phyloP scores from a whole-genome alignment of 2,329 filamentous ascomycete genomes.

The Aspergillus felis region DNA sequence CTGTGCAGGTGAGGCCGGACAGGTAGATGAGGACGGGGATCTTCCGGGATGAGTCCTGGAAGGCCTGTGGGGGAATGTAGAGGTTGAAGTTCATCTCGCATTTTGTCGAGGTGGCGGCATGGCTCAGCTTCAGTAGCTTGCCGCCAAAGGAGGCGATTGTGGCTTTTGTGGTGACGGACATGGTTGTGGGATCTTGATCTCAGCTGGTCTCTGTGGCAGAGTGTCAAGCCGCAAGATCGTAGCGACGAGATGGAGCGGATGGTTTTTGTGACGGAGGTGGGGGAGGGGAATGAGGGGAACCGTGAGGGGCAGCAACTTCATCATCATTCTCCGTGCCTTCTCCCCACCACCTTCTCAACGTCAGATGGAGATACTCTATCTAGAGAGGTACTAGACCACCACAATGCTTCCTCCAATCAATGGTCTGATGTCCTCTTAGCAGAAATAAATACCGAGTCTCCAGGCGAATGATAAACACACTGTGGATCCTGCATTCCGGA shows the following conservation, averaged over 20 bases:
- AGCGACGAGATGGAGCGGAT: conserved; percentile 4
- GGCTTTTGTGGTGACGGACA: conserved; percentile 85
- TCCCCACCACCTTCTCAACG: not conserved
- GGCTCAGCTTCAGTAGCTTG: conserved; percentile 88
- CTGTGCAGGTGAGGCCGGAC: conserved; percentile 90
- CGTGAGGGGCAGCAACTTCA: not conserved
- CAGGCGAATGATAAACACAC: too few species aligned
- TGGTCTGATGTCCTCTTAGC: not conserved
- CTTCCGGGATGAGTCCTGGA: conserved; percentile 50
- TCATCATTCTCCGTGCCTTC: conserved; percentile 9
- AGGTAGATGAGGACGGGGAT: conserved; percentile 89
- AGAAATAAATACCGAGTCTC: not conserved
- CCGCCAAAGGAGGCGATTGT: conserved; percentile 90
- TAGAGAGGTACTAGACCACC: not conserved
- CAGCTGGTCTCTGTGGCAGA: not conserved
- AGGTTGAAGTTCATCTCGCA: conserved; percentile 93
- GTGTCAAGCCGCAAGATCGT: not conserved
- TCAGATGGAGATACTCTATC: not conserved
- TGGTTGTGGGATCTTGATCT: conserved; percentile 33
- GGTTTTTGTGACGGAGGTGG: conserved; percentile 14
- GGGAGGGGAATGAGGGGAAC: conserved; percentile 27
- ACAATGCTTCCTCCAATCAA: not conserved
- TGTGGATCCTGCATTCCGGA: not conserved
- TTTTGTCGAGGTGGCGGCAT: conserved; percentile 71
- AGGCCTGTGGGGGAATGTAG: conserved; percentile 75